A percentile compares a stretch with the other conserved stretches of the same genome.
Conservation (phyloP, 768 basidiomycete species). For the Arthromyces matolae region DNA sequence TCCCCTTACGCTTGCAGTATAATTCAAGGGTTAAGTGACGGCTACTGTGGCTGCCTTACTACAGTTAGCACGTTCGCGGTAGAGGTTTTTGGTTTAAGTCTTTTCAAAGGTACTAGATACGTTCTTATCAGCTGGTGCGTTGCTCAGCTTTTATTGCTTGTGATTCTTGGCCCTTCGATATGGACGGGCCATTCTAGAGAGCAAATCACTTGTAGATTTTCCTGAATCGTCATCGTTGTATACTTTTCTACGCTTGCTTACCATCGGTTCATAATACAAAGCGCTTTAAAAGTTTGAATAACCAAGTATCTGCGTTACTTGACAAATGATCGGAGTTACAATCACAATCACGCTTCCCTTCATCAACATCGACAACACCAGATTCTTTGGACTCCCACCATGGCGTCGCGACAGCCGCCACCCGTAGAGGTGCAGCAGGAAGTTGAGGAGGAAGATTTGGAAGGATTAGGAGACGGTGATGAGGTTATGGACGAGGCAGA, state of each 20-base stretch:
- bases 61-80: constrained; percentile 92
- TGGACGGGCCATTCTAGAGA: constrained; percentile 43
- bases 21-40: constrained; percentile 81
- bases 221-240: too few species aligned
- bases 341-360: constrained; percentile 24
- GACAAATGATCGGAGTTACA: constrained; percentile 34
- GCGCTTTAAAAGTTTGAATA: too few species aligned
- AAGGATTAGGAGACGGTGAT: constrained; percentile 60
- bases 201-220: constrained; percentile 48
- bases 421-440: constrained; percentile 46
- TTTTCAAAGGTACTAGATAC: constrained; percentile 65
- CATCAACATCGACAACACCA: constrained; percentile 22
- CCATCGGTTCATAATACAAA: too few species aligned
- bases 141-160: constrained; percentile 66
- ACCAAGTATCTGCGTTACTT: too few species aligned
- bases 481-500: constrained; percentile 84
- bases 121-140: constrained; percentile 60
- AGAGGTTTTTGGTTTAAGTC: constrained; percentile 60
- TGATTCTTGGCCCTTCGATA: constrained; percentile 68
- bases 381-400: constrained; percentile 15
- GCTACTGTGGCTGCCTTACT: constrained; percentile 93
- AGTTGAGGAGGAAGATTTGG: constrained; percentile 61
- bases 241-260: background rate
- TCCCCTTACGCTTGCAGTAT: constrained; percentile 56
- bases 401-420: constrained; percentile 38